These are phyloP conservation scores for Epichloe sylvatica DNA, from an alignment of 2,329 filamentous ascomycete species.

Conservation along the genomic window DNA sequence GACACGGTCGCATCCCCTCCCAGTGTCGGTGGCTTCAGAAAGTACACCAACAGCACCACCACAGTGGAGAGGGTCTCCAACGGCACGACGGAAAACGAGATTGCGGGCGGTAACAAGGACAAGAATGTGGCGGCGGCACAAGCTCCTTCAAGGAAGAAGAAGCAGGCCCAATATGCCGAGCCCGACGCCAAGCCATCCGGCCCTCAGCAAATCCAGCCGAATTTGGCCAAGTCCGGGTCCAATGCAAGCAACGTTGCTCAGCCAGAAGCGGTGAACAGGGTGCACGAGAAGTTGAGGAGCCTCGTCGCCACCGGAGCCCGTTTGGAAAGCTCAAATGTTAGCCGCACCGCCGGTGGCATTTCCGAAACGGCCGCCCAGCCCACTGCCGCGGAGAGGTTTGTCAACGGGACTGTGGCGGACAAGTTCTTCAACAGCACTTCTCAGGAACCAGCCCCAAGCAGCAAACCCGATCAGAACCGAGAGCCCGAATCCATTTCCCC, in stretches of 20 bases:
- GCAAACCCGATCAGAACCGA: not conserved
- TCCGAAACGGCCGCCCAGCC: not conserved
- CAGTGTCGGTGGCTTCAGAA: not conserved
- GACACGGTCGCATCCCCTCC: not conserved
- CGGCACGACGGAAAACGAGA: not conserved
- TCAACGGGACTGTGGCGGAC: not conserved
- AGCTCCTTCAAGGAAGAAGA: too few relatives aligned
- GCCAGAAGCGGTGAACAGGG: not conserved
- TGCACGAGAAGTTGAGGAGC: not conserved
- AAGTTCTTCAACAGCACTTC: slow-evolving; percentile 1
- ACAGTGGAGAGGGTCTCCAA: not conserved
- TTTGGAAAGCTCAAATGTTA: not conserved
- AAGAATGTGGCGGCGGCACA: not conserved
- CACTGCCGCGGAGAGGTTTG: not conserved
- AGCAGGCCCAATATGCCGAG: too few relatives aligned
- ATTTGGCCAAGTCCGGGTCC: not conserved
- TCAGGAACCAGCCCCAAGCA: not conserved
- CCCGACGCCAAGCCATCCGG: not conserved
- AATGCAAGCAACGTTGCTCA: not conserved
- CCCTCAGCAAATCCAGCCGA: not conserved
- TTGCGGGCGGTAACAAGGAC: not conserved
- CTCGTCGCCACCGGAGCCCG: not conserved
- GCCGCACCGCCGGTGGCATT: not conserved
- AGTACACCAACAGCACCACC: slow-evolving; percentile 1
- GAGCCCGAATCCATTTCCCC: not conserved